Evolutionary conservation across 2,329 filamentous ascomycete species (phyloP), one percentile per base, ranked within the genome.

Genomic region (Sclerotinia spermophila): DNA sequence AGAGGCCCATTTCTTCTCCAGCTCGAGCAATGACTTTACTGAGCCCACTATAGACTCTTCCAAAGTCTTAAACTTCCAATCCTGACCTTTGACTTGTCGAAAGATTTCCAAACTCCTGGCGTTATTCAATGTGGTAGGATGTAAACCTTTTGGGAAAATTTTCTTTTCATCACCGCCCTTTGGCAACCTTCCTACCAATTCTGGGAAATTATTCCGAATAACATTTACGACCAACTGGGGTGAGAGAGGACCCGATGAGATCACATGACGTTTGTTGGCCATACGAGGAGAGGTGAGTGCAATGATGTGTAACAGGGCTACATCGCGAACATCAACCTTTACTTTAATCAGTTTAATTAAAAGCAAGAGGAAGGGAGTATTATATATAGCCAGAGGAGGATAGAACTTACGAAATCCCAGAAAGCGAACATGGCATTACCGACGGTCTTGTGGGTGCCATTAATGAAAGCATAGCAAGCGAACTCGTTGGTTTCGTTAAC

Each of bases 401-500:
- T 75, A 82, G 87, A 55, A 66, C 71, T 35, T 77, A 74, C 77
- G 27, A 75, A 75, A 60, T 71, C 66, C 59, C 73, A 75, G 51
- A 70, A 74, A 4, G 69, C 61, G 59, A 73, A 72, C 56, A 55
- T 67, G 21, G 42, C 53, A 30, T 45, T 53, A n/a, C 64, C 64
- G 35, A 70, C 33, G 81, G 48, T 48, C 21, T 68, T 83, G 84
- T 85, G 86, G 68, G 81, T 80, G 61, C 86, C 87, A 30, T 78
- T 78, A n/a, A 88, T 77, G 38, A 86, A 79, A 45, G 81, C 79
- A n/a, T 84, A 84, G 68, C 87, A 77, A n/a, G 84, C 82, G 53
- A 69, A 69, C 75, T 80, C 80, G 78, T 92, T 93, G 15, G 89
- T 91, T 1, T 89, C 91, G 81, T 93, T 93, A 73, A 93, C 81